A percentile compares a stretch with the other conserved stretches of the same genome.
Conservation (phyloP, 805 yeast species). For the Saccharomycopsis sp. region DNA sequence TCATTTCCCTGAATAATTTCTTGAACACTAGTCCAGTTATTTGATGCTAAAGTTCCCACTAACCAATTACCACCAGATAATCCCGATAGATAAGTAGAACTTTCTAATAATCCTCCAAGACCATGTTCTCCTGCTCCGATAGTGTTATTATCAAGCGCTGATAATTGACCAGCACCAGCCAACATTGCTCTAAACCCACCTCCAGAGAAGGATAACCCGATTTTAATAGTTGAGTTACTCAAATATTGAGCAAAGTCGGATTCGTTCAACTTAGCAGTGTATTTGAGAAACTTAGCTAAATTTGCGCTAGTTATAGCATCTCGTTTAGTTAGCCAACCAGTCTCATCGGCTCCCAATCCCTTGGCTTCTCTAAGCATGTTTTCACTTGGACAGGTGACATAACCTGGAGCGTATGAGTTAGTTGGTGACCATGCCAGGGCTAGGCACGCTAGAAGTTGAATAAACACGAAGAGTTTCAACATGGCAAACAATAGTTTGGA, state of each 20-base stretch:
- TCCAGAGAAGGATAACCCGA: constrained; percentile 66
- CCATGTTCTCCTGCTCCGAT: constrained; percentile 44
- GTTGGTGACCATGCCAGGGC: background rate
- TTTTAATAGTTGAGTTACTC: constrained; percentile 31
- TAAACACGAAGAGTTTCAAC: background rate
- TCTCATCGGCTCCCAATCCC: constrained; percentile 40
- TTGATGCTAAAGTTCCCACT: constrained; percentile 56
- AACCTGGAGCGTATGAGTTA: constrained; percentile 28
- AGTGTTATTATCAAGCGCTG: constrained; percentile 74
- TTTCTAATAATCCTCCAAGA: constrained; percentile 67
- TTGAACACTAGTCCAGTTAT: constrained; percentile 67
- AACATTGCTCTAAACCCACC: constrained; percentile 92
- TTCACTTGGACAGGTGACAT: constrained; percentile 46
- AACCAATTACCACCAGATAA: constrained; percentile 88
- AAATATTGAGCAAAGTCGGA: constrained; percentile 27
- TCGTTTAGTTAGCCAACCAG: constrained; percentile 45
- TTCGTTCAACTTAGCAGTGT: constrained; percentile 29
- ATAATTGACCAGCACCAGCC: constrained; percentile 73
- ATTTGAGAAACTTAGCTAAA: constrained; percentile 39
- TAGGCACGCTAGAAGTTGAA: background rate
- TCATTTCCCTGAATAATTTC: constrained; percentile 36
- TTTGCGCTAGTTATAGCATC: constrained; percentile 39
- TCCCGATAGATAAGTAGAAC: constrained; percentile 66
- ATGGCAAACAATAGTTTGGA: background rate
- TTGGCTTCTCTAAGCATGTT: constrained; percentile 41